Conservation (phyloP, 169 alveolate genomes). For the Plasmodium knowlesi region DNA sequence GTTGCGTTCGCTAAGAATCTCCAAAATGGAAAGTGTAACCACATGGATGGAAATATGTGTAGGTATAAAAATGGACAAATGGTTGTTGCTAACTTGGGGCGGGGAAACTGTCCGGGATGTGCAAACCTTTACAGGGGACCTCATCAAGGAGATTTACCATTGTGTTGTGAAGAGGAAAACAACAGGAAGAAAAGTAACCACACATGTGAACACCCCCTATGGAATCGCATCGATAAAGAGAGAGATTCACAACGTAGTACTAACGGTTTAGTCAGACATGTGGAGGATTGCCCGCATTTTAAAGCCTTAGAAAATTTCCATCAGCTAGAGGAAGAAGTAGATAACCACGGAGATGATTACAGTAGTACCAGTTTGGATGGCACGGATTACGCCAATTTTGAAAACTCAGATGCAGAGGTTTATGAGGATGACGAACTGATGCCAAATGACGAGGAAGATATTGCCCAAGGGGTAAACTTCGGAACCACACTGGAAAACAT, state of each 20-base stretch:
- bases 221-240: neutral
- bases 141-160: neutral
- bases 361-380: neutral
- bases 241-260: neutral
- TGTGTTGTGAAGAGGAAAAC: neutral
- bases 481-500: neutral
- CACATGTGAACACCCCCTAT: neutral
- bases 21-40: neutral
- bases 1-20: neutral
- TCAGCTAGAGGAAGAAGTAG: neutral
- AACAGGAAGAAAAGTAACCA: neutral
- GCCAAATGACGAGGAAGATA: neutral
- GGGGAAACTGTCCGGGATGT: neutral
- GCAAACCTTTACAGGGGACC: neutral
- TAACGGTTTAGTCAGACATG: neutral
- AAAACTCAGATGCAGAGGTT: neutral
- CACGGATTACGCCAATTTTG: neutral
- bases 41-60: neutral
- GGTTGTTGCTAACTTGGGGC: neutral
- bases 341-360: neutral
- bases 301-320: neutral
- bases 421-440: neutral
- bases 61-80: neutral
- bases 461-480: neutral
- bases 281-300: neutral